A percentile compares a stretch with the other conserved stretches of the same genome.
These are phyloP conservation scores for Mucor irregularis DNA, from an alignment of 371 early-diverging fungal species.

Conservation along the genomic window DNA sequence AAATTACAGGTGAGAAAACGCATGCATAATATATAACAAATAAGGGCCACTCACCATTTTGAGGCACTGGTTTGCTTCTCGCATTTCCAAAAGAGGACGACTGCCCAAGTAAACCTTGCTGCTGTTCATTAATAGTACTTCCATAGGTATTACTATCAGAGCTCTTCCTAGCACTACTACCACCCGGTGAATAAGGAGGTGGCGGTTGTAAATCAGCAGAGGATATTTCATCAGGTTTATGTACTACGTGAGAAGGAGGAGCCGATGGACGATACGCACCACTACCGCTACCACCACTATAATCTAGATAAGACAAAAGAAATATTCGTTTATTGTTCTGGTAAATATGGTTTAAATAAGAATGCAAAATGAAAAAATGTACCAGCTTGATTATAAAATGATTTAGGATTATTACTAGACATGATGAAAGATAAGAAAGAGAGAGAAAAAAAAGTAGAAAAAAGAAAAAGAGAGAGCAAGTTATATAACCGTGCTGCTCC, in stretches of 20 bases:
- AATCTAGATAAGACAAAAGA: slow-evolving; percentile 4
- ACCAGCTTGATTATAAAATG: slow-evolving; percentile 23
- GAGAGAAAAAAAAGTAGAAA: background rate
- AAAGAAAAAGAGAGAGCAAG: background rate
- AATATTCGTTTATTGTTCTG: too few relatives aligned
- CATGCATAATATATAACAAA: too few relatives aligned
- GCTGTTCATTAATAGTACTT: slow-evolving; percentile 6
- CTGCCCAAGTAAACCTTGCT: slow-evolving; percentile 6
- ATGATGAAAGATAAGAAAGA: background rate
- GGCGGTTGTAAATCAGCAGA: slow-evolving; percentile 4
- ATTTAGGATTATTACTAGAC: slow-evolving; percentile 14
- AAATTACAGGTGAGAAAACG: too few relatives aligned
- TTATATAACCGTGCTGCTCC: background rate
- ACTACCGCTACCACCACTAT: background rate
- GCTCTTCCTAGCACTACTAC: background rate
- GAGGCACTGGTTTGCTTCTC: too few relatives aligned
- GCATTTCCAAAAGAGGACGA: background rate
- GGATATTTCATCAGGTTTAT: slow-evolving; percentile 20
- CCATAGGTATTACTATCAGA: slow-evolving; percentile 1
- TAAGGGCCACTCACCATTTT: too few relatives aligned
- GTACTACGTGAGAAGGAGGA: too few relatives aligned
- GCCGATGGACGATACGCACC: too few relatives aligned
- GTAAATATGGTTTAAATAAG: background rate
- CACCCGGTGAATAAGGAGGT: slow-evolving; percentile 15
- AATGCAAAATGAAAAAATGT: background rate